Evolutionary conservation across 768 basidiomycete genomes (phyloP).

Genomic region (Tulasnella sp.): DNA sequence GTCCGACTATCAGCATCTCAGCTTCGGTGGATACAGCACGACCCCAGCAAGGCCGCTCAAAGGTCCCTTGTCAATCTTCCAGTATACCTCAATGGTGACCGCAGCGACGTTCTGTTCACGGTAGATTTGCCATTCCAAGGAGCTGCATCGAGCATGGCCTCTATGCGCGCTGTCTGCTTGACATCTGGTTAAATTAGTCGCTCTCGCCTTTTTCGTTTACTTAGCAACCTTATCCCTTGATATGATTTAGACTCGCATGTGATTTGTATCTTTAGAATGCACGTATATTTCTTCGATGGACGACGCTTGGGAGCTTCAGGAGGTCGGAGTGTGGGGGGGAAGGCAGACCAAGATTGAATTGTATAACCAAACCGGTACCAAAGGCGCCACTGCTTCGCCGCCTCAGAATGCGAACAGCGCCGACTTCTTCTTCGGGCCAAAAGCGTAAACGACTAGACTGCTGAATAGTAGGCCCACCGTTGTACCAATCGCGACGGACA

Average conservation of each 20-base stretch:
- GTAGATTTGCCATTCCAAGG: conserved; percentile 76
- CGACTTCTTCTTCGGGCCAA: conserved; percentile 21
- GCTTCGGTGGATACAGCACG: conserved; percentile 74
- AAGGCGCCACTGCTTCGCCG: neutral
- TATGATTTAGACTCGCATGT: neutral
- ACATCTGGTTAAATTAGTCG: conserved; percentile 56
- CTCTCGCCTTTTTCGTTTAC: neutral
- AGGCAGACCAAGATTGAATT: neutral
- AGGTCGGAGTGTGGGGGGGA: neutral
- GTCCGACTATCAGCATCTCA: conserved; percentile 76
- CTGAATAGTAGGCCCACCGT: conserved; percentile 71
- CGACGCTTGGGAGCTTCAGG: neutral
- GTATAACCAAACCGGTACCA: neutral
- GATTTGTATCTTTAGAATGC: neutral
- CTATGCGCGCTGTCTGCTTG: conserved; percentile 86
- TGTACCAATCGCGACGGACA: conserved; percentile 72
- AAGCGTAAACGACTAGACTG: conserved; percentile 24
- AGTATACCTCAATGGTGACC: conserved; percentile 86
- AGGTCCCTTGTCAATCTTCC: conserved; percentile 67
- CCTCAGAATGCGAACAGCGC: conserved; percentile 19
- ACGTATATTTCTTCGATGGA: neutral
- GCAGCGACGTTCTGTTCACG: conserved; percentile 87
- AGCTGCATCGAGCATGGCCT: conserved; percentile 62
- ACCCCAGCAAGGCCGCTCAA: conserved; percentile 33
- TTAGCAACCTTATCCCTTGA: neutral